Evolutionary conservation across 2,329 filamentous ascomycete species (phyloP).

Genomic region (Didymellaceae sp.): DNA sequence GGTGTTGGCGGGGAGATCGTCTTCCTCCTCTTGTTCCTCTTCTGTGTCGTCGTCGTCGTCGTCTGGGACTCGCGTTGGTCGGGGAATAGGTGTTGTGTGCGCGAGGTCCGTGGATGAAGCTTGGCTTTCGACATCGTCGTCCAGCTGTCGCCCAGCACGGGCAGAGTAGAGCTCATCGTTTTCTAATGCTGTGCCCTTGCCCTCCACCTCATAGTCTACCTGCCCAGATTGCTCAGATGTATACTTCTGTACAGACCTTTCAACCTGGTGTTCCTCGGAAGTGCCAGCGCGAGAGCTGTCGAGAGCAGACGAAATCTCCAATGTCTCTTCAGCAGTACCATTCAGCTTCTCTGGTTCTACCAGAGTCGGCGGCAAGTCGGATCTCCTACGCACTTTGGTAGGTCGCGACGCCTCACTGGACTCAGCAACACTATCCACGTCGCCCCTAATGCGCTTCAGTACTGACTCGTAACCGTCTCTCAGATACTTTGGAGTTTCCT

Average conservation of each 20-base stretch:
- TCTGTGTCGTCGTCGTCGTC: slow-evolving; percentile 4
- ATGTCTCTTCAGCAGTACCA: slow-evolving; percentile 23
- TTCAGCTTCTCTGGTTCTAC: background rate
- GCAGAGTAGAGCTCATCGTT: too few relatives aligned
- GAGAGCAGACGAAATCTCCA: slow-evolving; percentile 31
- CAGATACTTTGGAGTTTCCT: slow-evolving; percentile 35
- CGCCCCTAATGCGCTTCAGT: slow-evolving; percentile 28
- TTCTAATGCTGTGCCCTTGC: background rate
- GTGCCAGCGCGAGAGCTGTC: slow-evolving; percentile 2
- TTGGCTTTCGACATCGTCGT: slow-evolving; percentile 18
- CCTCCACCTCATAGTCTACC: slow-evolving; percentile 6
- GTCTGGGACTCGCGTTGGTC: slow-evolving; percentile 1
- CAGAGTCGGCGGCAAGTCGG: slow-evolving; percentile 11
- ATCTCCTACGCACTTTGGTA: slow-evolving; percentile 25
- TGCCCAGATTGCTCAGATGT: too few relatives aligned
- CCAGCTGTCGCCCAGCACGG: too few relatives aligned
- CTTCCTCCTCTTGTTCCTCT: slow-evolving; percentile 6
- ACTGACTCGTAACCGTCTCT: slow-evolving; percentile 27
- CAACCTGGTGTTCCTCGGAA: background rate
- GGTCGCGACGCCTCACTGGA: slow-evolving; percentile 12
- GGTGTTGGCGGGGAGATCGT: slow-evolving; percentile 27
- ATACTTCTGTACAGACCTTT: too few relatives aligned
- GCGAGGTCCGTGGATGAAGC: slow-evolving; percentile 22
- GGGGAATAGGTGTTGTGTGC: slow-evolving; percentile 3
- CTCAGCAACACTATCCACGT: slow-evolving; percentile 7